Evolutionary conservation across 2,329 filamentous ascomycete genomes (phyloP).

Genomic region (Stagonosporopsis rhizophila): DNA sequence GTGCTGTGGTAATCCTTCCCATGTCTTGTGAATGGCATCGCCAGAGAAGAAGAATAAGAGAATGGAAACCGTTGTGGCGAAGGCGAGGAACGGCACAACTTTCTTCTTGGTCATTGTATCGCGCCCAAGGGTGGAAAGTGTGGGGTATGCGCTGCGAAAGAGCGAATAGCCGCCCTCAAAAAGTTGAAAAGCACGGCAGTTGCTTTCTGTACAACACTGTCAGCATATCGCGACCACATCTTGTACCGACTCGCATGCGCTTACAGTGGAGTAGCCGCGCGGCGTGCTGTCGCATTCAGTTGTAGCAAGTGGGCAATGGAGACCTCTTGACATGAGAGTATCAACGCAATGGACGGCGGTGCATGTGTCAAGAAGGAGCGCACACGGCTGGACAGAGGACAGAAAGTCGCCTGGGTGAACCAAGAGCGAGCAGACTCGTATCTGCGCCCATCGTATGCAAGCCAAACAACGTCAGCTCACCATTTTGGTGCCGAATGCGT

Average conservation of each 20-base stretch:
- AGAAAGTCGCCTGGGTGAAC: background rate
- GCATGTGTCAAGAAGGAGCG: background rate
- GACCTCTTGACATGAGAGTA: conserved; percentile 2
- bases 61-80: conserved; percentile 40
- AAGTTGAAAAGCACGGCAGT: background rate
- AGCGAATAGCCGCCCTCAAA: conserved; percentile 2
- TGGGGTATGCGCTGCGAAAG: background rate
- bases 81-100: conserved; percentile 41
- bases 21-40: conserved; percentile 42
- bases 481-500: conserved; percentile 12
- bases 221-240: background rate
- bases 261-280: conserved; percentile 14
- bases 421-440: conserved; percentile 11
- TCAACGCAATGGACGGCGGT: background rate
- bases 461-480: conserved; percentile 19
- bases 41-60: conserved; percentile 52
- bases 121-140: background rate
- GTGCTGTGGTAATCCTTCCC: conserved; percentile 50
- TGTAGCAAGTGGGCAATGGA: conserved; percentile 7
- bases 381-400: conserved; percentile 6
- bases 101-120: conserved; percentile 38
- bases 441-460: conserved; percentile 15
- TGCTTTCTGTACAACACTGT: background rate
- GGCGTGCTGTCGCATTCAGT: conserved; percentile 6
- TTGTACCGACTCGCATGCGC: conserved; percentile 1